phyloP scores from a whole-genome alignment of 2,329 filamentous ascomycete species.

The Fusarium beomiforme region DNA sequence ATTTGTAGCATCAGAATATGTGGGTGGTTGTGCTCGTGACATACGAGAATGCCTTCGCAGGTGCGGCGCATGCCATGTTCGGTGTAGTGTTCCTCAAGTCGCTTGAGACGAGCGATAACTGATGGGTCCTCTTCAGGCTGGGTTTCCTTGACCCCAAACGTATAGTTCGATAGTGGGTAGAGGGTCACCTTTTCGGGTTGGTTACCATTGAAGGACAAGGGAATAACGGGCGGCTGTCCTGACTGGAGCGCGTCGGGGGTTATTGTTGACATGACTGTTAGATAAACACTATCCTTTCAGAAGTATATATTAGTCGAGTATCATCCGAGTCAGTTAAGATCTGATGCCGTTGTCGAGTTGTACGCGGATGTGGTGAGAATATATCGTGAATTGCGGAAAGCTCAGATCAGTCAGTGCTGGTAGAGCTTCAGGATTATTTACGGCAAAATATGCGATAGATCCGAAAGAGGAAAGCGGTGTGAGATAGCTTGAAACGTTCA shows the following conservation, averaged over 20 bases:
- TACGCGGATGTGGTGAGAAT: slow-evolving; percentile 9
- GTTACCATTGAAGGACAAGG: slow-evolving; percentile 85
- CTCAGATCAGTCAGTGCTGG: slow-evolving; percentile 1
- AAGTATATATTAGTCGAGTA: not conserved
- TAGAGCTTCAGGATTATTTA: slow-evolving; percentile 26
- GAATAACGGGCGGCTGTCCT: slow-evolving; percentile 79
- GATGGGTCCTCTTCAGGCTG: slow-evolving; percentile 98
- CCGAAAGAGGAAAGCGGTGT: slow-evolving; percentile 24
- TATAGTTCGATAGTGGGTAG: slow-evolving; percentile 97
- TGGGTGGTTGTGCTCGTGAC: slow-evolving; percentile 98
- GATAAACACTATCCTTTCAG: not conserved
- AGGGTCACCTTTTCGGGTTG: slow-evolving; percentile 91
- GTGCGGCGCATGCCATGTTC: slow-evolving; percentile 96
- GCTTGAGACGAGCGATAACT: slow-evolving; percentile 89
- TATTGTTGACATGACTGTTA: slow-evolving; percentile 79
- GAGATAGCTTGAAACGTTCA: too few relatives aligned
- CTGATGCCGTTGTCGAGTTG: not conserved
- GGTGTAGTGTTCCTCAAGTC: slow-evolving; percentile 94
- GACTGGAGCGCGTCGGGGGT: slow-evolving; percentile 80
- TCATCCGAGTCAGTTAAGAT: not conserved
- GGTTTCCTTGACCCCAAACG: slow-evolving; percentile 97
- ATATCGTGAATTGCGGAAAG: slow-evolving; percentile 11
- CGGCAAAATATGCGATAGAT: slow-evolving; percentile 19
- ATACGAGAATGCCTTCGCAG: slow-evolving; percentile 95
- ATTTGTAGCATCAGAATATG: slow-evolving; percentile 99